Base-by-base conservation (phyloP, 352 stramenopile species). In the Peronospora farinosa region DNA sequence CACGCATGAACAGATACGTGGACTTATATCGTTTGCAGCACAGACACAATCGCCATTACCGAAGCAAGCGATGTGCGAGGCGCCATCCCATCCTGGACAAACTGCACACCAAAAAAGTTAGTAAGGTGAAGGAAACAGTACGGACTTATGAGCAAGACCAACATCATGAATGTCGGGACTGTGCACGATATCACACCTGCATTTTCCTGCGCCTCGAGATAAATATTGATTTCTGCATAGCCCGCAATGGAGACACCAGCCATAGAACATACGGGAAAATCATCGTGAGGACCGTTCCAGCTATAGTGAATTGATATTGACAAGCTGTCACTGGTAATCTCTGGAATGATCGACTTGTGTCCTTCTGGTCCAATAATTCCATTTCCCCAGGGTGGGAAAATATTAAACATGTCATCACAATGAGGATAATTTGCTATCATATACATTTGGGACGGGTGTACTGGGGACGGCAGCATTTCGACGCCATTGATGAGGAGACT, bases 401-500 rank as follows among this genome's bases (percentile, higher is more conserved):
- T 64, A 41, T 85, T 88, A 52, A 78, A 92, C 73, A 90, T 85
- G 49, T 92, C 82, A 50, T 87, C 78, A 54, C 82, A 92, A 44
- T 92, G 79, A 28, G 82, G 82, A 45, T 92, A 92, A 52, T 92
- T 85, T 38, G 63, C 47, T 12, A 72, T 40, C 12, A 74, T 28
- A 51, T 92, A 92, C 2, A 79, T 67, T 35, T 81, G 64, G 0
- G 70, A 85, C 33, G 82, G 82, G 38, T 70, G 67, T 36, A 89
- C 72, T 0, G 69, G 72, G 2, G 60, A 60, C 10, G 41, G 50
- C 11, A 92, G 63, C 44, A 90, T 58, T 52, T 92, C 78, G 1
- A 72, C 56, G 17, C 58, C 55, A 57, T 89, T 89, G 31, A 92
- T 33, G 7, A 60, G 61, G 30, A 92, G 59, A 52, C 74, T 90